Base-by-base conservation (phyloP, 2,329 filamentous ascomycete genomes). In the Aschersonia sp. region DNA sequence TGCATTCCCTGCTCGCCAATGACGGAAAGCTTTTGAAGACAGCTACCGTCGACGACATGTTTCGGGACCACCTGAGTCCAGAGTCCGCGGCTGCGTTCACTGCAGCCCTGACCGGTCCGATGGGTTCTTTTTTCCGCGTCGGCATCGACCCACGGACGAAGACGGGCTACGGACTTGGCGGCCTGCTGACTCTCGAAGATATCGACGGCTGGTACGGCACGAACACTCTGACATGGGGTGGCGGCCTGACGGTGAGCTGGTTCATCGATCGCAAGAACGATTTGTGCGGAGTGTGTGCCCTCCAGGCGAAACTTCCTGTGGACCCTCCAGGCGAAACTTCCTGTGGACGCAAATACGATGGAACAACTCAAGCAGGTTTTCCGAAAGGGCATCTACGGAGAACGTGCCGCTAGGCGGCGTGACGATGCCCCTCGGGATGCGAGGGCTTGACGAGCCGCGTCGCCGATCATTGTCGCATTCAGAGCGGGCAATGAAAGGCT, bases 261-360 rank as follows among this genome's bases (percentile, higher is more conserved):
- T 74, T 74, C 28, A 61, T 73, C 47, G 71, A 73, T 53, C 67
- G 68, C 1, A 66, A 67, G 58, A 71, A 69, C 51, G 62, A 65
- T 10, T 50, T 73, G 4, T 71, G 67, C 45, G 68, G 65, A 10
- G 47, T 71, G 2, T 63, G 60, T 1, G 68, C 68, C 20, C 30
- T 69, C 1, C 67, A 70, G 49, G 56, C 65, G 5, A 41, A 53
- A 10, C n/a, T 71, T 30, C 67, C 68, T 1, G 29, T 66, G 2
- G 53, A 57, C 7, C 20, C 30, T 69, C 1, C 67, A 70, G 49
- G 56, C 65, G 5, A 41, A 53, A 10, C n/a, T 71, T 30, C 67
- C 68, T 1, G 29, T 66, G 2, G 53, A 57, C 7, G 47, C 6
- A 0, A 47, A 47, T 0, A 29, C 50, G 0, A 50, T 65, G 2